These are phyloP conservation scores for Dothistroma septosporum DNA, from an alignment of 2,329 filamentous ascomycete species.

Conservation along the genomic window DNA sequence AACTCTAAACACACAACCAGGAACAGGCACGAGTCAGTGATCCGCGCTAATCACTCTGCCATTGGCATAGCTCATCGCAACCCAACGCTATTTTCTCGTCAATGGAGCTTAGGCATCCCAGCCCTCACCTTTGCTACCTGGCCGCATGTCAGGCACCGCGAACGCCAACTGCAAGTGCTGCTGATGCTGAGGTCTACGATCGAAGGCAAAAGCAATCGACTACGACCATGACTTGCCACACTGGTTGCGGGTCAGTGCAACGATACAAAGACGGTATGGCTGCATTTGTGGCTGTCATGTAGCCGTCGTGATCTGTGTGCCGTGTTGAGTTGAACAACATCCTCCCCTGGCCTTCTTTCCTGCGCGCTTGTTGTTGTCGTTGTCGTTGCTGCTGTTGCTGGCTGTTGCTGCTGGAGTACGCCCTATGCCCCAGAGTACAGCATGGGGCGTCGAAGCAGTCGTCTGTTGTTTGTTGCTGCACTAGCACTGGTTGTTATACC, in stretches of 20 bases:
- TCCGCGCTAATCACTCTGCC: background rate
- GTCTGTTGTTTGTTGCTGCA: background rate
- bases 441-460: background rate
- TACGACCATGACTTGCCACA: constrained; percentile 1
- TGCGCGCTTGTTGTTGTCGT: background rate
- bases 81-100: constrained; percentile 2
- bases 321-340: background rate
- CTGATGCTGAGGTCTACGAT: background rate
- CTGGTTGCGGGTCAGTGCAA: background rate
- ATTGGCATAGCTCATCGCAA: background rate
- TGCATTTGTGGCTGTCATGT: constrained; percentile 2
- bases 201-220: constrained; percentile 2
- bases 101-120: background rate
- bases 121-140: background rate
- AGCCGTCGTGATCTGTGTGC: background rate
- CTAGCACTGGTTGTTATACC: constrained; percentile 1
- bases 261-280: background rate
- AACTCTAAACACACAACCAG: constrained; percentile 1
- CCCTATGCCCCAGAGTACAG: background rate
- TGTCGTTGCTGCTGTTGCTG: background rate
- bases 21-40: constrained; percentile 4
- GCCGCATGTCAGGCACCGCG: constrained; percentile 5
- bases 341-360: background rate
- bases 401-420: background rate
- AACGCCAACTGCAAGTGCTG: background rate